These are phyloP conservation scores for Phaeoacremonium minimum DNA, from an alignment of 2,329 filamentous ascomycete species.

Conservation along the genomic window DNA sequence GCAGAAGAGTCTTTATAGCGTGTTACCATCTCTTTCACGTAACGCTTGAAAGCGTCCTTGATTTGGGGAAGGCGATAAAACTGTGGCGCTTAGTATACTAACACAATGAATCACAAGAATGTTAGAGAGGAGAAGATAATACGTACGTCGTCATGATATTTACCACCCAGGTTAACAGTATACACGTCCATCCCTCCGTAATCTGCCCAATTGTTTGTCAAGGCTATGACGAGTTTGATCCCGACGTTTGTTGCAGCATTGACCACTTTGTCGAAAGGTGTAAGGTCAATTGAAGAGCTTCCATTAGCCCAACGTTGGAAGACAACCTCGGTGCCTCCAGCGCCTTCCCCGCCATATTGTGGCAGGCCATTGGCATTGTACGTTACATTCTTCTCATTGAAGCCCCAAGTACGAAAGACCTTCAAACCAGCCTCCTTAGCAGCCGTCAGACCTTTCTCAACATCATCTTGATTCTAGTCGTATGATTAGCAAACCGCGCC, in stretches of 20 bases:
- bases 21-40: conserved; percentile 54
- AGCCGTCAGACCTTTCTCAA: conserved; percentile 37
- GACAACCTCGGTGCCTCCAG: conserved; percentile 36
- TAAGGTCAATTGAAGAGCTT: conserved; percentile 34
- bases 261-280: conserved; percentile 47
- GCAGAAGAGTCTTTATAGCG: conserved; percentile 55
- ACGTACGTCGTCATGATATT: conserved; percentile 46
- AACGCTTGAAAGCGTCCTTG: conserved; percentile 49
- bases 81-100: conserved; percentile 14
- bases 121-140: neutral
- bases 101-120: neutral
- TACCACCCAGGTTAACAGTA: conserved; percentile 50
- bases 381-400: conserved; percentile 52
- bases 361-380: conserved; percentile 39
- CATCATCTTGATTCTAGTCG: no score
- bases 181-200: conserved; percentile 58
- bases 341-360: conserved; percentile 47
- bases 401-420: conserved; percentile 54
- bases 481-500: no score
- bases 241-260: conserved; percentile 40
- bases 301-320: conserved; percentile 44
- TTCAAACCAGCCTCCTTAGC: conserved; percentile 43
- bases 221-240: conserved; percentile 47
- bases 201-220: conserved; percentile 58
- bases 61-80: conserved; percentile 46